Evolutionary conservation across 202 grass and related monocot species (phyloP).

Genomic region (Setaria viridis): DNA sequence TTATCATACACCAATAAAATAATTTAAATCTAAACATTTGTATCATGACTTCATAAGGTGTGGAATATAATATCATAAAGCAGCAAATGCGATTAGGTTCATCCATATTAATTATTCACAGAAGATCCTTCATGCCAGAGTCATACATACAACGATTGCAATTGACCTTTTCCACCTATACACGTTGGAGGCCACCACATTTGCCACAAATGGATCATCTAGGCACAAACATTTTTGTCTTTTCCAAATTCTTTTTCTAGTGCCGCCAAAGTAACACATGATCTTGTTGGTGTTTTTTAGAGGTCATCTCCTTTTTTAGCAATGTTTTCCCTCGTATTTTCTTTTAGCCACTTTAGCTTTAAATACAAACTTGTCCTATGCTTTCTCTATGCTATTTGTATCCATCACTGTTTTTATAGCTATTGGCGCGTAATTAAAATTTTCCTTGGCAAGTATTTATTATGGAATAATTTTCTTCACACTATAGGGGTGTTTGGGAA

Average conservation of each 20-base stretch:
- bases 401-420: background rate
- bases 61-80: background rate
- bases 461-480: too few species aligned
- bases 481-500: background rate
- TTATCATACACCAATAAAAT: too few species aligned
- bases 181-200: background rate
- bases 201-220: background rate
- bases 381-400: background rate
- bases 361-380: background rate
- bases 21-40: background rate
- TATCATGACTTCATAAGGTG: background rate
- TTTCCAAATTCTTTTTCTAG: background rate
- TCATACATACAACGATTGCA: background rate
- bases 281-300: background rate
- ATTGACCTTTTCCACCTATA: background rate
- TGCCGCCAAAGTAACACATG: background rate
- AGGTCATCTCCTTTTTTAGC: background rate
- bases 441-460: too few species aligned
- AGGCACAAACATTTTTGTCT: background rate
- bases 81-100: background rate
- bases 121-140: background rate
- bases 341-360: background rate
- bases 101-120: background rate
- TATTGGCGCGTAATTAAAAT: background rate
- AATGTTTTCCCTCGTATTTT: background rate